Base-by-base conservation (phyloP, 768 basidiomycete species). In the Tricholoma furcatifolium region DNA sequence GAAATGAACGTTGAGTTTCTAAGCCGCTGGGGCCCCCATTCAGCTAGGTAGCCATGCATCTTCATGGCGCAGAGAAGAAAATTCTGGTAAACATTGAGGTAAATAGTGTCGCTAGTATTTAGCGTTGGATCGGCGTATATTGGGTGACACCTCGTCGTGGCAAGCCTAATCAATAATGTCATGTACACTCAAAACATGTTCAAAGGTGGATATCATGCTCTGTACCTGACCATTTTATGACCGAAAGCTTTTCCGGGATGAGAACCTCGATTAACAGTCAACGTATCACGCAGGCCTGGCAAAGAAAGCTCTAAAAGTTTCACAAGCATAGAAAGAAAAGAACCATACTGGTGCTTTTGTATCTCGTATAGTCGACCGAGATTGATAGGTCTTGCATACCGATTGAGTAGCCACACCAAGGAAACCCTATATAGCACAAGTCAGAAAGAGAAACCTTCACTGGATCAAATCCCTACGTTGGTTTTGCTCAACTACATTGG, bases 351-450 rank as follows among this genome's bases (percentile, higher is more conserved):
- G 70, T 78, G 21, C 74, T 74, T 48, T 76, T 68, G 62, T 85
- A 90, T 56, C 93, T 80, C 2, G 78, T 71, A 63, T 92, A 91
- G 65, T 98, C 94, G 2, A 80, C 83, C 9, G 85, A 78, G 21
- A 98, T 76, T 9, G 92, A 90, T 31, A 99, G 75, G 58, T 85
- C 80, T 18, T 65, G 69, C 75, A 84, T 89, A 62, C 93, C 70
- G 60, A 99, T 88, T 48, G 85, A 63, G 57, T 87, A 80, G 2
- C 95, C 97, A 71, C 97, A 99, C 89, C 94, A 99, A 2, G 93
- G 88, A 65, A 99, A 98, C 38, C 73, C 93, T 94, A 18, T 43
- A 21, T 20, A 27, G 21, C 12, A 15, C 9, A 5, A 10, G 12
- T 51, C 23, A 45, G 40, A 21, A 53, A 14, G 15, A n/a, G 41